Base-by-base conservation (phyloP, 345 rosid species). In the Acer campestre region DNA sequence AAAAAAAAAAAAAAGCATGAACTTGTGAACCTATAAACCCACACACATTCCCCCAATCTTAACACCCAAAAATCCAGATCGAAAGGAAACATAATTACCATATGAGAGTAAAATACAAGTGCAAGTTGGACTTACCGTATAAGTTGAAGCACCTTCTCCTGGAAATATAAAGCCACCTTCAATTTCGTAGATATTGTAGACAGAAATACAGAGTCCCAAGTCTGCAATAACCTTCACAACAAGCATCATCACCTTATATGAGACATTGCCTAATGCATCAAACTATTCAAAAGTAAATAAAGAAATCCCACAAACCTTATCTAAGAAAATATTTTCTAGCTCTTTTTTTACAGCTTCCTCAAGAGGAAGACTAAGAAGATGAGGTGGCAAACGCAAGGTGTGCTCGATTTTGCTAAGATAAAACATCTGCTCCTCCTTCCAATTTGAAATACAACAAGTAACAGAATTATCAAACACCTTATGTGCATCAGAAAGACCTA, bases 71-170 rank as follows among this genome's bases (percentile, higher is more conserved):
- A 42, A 42, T 42, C 9, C 46, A 42, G 46, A 42, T 42, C 3
- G 7, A 42, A 42, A 42, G 46, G 46, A 42, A 42, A 42, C 46
- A 42, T 25, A 63, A 63, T 25, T 25, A 63, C 40, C 35, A 62
- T 63, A 63, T 29, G 17, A 23, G 66, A 61, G 9, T 16, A 62
- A 62, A 61, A 62, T 65, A 16, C 46, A 31, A 35, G 11, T 16
- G 20, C 68, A 14, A 29, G 17, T 27, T 16, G 40, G 40, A 65
- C 27, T 58, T 89, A 93, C 98, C 86, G 86, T 85, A 84, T 91
- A 92, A 1, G 97, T 92, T 0, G 99, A 89, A 70, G 94, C 92
- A 69, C 99, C 99, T 70, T 91, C 98, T 2, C 94, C 93, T 7
- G 97, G 88, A 79, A 85, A 87, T 38, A 95, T 88, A 76, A 88